Evolutionary conservation across 2,329 filamentous ascomycete species (phyloP).

Genomic region (Penicillium sp.): DNA sequence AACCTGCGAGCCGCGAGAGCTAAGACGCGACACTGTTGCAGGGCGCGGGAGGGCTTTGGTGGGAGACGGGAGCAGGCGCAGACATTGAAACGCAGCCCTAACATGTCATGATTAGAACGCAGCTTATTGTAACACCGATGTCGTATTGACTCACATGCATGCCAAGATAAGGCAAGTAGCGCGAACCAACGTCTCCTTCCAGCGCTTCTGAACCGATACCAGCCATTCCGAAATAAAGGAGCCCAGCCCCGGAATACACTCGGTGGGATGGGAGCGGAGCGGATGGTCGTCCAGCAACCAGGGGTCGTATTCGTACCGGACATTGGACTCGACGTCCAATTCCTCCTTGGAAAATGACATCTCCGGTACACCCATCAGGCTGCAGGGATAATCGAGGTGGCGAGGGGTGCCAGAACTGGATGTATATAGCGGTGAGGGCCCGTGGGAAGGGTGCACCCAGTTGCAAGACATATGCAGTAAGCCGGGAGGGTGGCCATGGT

Average conservation of each 20-base stretch:
- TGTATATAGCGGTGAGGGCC: constrained; percentile 1
- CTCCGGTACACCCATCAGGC: constrained; percentile 6
- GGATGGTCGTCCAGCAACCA: constrained; percentile 34
- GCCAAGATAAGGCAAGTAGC: constrained; percentile 25
- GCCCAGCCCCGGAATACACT: constrained; percentile 27
- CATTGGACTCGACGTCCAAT: constrained; percentile 3
- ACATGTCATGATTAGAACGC: not conserved
- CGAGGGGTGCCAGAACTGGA: not conserved
- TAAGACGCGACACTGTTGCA: constrained; percentile 14
- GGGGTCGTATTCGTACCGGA: constrained; percentile 21
- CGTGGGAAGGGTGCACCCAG: not conserved
- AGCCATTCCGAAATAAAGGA: constrained; percentile 16
- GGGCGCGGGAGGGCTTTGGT: not conserved
- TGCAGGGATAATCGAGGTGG: not conserved
- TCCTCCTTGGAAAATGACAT: constrained; percentile 6
- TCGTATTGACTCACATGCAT: constrained; percentile 14
- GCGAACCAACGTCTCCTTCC: constrained; percentile 22
- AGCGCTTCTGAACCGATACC: constrained; percentile 12
- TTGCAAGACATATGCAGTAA: not conserved
- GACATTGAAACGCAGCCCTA: constrained; percentile 16
- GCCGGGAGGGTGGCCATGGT: not conserved
- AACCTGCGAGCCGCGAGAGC: constrained; percentile 7
- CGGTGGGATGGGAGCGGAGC: constrained; percentile 29
- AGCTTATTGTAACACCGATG: no score
- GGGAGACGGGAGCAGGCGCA: constrained; percentile 3